Base-by-base conservation (phyloP, 495 filamentous ascomycete genomes). In the Amorphotheca resinae region DNA sequence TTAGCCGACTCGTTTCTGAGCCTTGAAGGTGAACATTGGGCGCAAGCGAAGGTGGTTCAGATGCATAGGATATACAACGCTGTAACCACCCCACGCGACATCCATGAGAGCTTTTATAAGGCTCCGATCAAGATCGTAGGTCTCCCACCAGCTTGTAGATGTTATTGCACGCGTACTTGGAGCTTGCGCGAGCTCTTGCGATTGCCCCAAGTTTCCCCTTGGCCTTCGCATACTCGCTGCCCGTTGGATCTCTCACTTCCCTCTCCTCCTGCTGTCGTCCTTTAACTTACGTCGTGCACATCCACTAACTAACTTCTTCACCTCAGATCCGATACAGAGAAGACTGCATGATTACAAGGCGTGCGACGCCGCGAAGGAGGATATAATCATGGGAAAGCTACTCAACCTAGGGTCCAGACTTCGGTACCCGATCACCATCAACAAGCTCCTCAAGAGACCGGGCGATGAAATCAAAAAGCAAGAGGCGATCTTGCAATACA, bases 401-500 rank as follows among this genome's bases (percentile, higher is more conserved):
- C 50, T 73, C 32, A 50, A 33, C 34, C 65, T 79, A 42, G 74
- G 76, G 51, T 57, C 56, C 56, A 64, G 66, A 43, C 73, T 96
- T 38, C 84, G 84, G 61, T 99, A 95, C 63, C 91, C 91, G 47
- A 88, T 96, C 67, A 95, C 86, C 54, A 81, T 99, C 62, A 86
- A 77, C 53, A 79, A 84, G 60, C 69, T 96, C 48, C 76, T 87
- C 23, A 87, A 87, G 62, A 59, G 70, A 52, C 73, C 76, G 4
- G 78, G 79, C 59, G 83, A 93, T 49, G 58, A 70, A 55, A 72
- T 99, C 57, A 66, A 77, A 51, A 78, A 78, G 59, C 72, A 82
- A 59, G 80, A 84, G 45, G 67, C 80, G 1, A 62, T 96, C 26
- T 76, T 98, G 52, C 72, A 79, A 55, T 98, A 95, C 73, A 72